A percentile compares a stretch with the other conserved stretches of the same genome.
Conservation (phyloP, 305 asterid species). For the Fraxinus velutina region DNA sequence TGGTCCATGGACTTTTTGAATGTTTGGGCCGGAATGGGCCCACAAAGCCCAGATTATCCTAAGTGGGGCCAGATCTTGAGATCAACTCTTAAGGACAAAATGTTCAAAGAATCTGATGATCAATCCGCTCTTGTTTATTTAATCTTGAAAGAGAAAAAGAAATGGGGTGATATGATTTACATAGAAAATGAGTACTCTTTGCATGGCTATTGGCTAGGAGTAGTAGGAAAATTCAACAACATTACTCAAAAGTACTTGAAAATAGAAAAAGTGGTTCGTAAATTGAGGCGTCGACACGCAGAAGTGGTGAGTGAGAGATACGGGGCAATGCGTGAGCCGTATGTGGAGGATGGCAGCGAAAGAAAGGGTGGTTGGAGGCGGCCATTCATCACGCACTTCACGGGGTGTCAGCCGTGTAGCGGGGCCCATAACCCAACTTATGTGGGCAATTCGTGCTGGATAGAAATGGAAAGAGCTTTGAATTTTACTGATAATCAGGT, state of each 20-base stretch:
- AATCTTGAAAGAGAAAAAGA: constrained; percentile 37
- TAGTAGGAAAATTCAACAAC: constrained; percentile 38
- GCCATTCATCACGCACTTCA: constrained; percentile 79
- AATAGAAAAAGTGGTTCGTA: constrained; percentile 28
- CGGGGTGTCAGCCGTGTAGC: constrained; percentile 83
- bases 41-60: constrained; percentile 48
- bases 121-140: constrained; percentile 64
- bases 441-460: constrained; percentile 51
- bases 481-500: constrained; percentile 86
- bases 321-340: constrained; percentile 30
- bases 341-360: constrained; percentile 31
- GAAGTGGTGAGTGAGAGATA: constrained; percentile 45
- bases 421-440: constrained; percentile 63
- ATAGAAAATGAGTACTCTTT: constrained; percentile 50
- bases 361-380: constrained; percentile 42
- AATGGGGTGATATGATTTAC: constrained; percentile 57
- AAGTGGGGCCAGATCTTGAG: constrained; percentile 50
- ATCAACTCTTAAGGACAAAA: constrained; percentile 45
- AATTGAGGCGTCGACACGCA: constrained; percentile 51
- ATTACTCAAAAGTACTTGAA: constrained; percentile 28
- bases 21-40: constrained; percentile 70
- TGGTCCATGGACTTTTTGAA: constrained; percentile 71
- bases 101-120: constrained; percentile 53
- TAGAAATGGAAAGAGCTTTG: constrained; percentile 74
- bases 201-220: constrained; percentile 60